phyloP scores from a whole-genome alignment of 257 asterid genomes.

The Ilex asprella region DNA sequence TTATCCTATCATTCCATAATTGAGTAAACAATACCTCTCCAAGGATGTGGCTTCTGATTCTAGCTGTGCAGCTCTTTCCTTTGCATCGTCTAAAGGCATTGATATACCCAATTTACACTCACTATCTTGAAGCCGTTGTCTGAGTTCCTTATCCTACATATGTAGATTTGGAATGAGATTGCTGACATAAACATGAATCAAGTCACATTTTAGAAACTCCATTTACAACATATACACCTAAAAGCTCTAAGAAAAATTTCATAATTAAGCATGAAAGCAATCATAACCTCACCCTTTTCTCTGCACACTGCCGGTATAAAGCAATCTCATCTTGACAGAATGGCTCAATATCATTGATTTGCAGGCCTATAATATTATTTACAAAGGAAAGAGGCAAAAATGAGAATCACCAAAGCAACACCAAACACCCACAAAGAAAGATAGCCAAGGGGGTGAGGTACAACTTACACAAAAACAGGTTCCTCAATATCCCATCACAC shows the following conservation, averaged over 20 bases:
- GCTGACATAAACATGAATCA: background rate
- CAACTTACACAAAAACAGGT: slow-evolving; percentile 66
- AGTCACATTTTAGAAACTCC: background rate
- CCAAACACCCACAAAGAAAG: background rate
- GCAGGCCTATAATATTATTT: slow-evolving; percentile 36
- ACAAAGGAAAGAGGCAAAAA: background rate
- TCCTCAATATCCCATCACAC: slow-evolving; percentile 89
- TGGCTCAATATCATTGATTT: slow-evolving; percentile 89
- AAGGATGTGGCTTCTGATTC: slow-evolving; percentile 73
- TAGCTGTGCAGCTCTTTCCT: slow-evolving; percentile 62
- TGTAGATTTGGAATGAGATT: background rate
- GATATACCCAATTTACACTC: slow-evolving; percentile 77
- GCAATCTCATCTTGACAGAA: slow-evolving; percentile 52
- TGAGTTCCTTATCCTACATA: slow-evolving; percentile 68
- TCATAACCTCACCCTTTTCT: slow-evolving; percentile 41
- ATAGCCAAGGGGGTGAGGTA: background rate
- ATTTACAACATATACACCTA: background rate
- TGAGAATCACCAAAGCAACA: background rate
- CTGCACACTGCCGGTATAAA: slow-evolving; percentile 37
- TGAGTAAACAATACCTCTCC: slow-evolving; percentile 54
- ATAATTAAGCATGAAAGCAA: slow-evolving; percentile 5
- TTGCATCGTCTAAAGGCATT: slow-evolving; percentile 77
- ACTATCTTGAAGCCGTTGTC: slow-evolving; percentile 83
- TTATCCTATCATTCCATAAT: background rate
- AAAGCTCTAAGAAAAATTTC: background rate